phyloP scores from a whole-genome alignment of 495 filamentous ascomycete genomes.

The Collariella sp. region DNA sequence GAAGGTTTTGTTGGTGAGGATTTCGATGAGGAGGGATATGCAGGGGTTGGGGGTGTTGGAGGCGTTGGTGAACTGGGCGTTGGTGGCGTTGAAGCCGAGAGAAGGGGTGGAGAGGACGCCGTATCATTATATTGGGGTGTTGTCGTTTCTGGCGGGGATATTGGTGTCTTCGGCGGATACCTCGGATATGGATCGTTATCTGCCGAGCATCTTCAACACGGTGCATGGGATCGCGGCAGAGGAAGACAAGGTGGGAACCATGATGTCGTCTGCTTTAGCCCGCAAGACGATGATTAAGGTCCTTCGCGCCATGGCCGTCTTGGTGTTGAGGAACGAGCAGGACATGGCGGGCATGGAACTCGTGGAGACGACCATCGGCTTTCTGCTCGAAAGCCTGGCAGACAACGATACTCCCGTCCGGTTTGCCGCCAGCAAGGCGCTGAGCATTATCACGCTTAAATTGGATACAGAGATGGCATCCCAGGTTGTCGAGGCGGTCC shows the following conservation, averaged over 20 bases:
- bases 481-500: slow-evolving; percentile 78
- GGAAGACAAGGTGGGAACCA: slow-evolving; percentile 32
- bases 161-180: slow-evolving; percentile 44
- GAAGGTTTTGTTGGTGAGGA: slow-evolving; percentile 65
- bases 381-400: slow-evolving; percentile 55
- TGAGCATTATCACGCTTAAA: slow-evolving; percentile 75
- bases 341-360: slow-evolving; percentile 42
- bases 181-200: slow-evolving; percentile 42
- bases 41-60: slow-evolving; percentile 61
- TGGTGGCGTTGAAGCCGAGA: slow-evolving; percentile 44
- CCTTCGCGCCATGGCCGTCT: slow-evolving; percentile 57
- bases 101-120: slow-evolving; percentile 26
- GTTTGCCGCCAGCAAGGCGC: slow-evolving; percentile 83
- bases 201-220: slow-evolving; percentile 39
- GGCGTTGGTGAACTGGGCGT: slow-evolving; percentile 57
- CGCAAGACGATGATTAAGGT: slow-evolving; percentile 78
- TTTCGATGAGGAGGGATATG: slow-evolving; percentile 84
- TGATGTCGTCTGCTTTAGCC: slow-evolving; percentile 62
- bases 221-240: slow-evolving; percentile 35
- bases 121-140: slow-evolving; percentile 56
- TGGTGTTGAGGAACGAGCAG: slow-evolving; percentile 44
- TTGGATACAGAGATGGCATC: slow-evolving; percentile 69
- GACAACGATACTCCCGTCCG: slow-evolving; percentile 87
- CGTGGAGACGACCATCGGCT: slow-evolving; percentile 69
- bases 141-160: slow-evolving; percentile 71